Conservation (phyloP, 345 rosid genomes). For the Hypericum androsaemum region DNA sequence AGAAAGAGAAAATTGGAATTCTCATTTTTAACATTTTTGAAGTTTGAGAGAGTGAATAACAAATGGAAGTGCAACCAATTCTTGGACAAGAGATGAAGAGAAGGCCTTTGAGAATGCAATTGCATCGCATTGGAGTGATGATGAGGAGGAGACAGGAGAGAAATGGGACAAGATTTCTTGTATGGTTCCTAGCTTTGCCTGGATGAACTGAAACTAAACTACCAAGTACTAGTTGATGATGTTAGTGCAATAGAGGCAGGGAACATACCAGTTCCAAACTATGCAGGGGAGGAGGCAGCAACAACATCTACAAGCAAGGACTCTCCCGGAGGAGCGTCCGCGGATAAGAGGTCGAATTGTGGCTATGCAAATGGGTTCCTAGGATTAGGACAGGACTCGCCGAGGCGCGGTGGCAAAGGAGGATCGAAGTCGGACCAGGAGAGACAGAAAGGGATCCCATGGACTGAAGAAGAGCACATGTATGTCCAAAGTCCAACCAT, state of each 20-base stretch:
- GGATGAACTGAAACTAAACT: constrained; percentile 55
- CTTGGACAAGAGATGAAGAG: constrained; percentile 82
- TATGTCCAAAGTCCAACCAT: constrained; percentile 8
- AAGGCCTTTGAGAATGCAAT: constrained; percentile 71
- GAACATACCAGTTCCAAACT: constrained; percentile 50
- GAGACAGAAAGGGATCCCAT: constrained; percentile 81
- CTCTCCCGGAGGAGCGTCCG: constrained; percentile 14
- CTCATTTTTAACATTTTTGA: constrained; percentile 4
- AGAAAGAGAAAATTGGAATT: constrained; percentile 8
- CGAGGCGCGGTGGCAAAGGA: constrained; percentile 48
- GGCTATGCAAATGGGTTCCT: constrained; percentile 36
- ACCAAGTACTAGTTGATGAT: constrained; percentile 50
- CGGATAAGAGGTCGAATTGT: constrained; percentile 33
- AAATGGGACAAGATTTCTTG: constrained; percentile 61
- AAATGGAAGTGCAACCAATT: constrained; percentile 40
- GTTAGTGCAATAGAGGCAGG: constrained; percentile 68
- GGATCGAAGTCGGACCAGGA: constrained; percentile 70
- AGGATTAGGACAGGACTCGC: constrained; percentile 36
- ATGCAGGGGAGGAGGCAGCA: too few species aligned
- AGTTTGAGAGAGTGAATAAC: too few species aligned
- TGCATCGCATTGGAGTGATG: constrained; percentile 47
- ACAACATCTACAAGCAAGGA: constrained; percentile 35
- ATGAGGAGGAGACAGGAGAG: constrained; percentile 36
- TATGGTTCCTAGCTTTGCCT: constrained; percentile 54
- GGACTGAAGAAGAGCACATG: constrained; percentile 99